These are phyloP conservation scores for Salvia rosmarinus DNA, from an alignment of 257 asterid species.

Conservation along the genomic window DNA sequence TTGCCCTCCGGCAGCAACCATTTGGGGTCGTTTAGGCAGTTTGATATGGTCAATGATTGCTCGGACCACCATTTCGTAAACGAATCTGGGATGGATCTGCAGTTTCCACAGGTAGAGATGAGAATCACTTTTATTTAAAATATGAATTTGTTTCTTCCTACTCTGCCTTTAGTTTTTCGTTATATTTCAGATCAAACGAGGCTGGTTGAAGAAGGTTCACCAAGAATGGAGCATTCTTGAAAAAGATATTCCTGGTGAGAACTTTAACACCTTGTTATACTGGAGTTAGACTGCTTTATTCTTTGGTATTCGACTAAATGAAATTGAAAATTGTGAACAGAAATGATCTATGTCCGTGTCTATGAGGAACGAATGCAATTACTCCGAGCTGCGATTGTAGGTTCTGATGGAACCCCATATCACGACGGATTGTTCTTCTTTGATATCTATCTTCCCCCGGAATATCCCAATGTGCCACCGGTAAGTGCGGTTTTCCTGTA, in stretches of 20 bases:
- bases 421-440: slow-evolving; percentile 89
- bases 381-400: slow-evolving; percentile 81
- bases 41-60: slow-evolving; percentile 81
- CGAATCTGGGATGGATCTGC: slow-evolving; percentile 52
- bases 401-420: slow-evolving; percentile 92
- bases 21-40: slow-evolving; percentile 53
- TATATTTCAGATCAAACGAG: slow-evolving; percentile 56
- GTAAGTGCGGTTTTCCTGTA: slow-evolving; percentile 48
- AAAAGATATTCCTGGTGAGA: slow-evolving; percentile 90
- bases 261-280: slow-evolving; percentile 8
- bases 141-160: background rate
- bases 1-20: slow-evolving; percentile 46
- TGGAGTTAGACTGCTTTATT: background rate
- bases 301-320: background rate
- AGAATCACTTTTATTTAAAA: background rate
- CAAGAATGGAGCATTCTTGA: slow-evolving; percentile 91
- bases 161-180: slow-evolving; percentile 27
- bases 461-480: slow-evolving; percentile 89
- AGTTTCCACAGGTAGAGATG: slow-evolving; percentile 59
- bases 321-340: slow-evolving; percentile 44
- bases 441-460: slow-evolving; percentile 80
- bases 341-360: slow-evolving; percentile 69
- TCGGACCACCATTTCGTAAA: slow-evolving; percentile 82
- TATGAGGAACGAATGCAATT: slow-evolving; percentile 83
- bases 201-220: slow-evolving; percentile 84